Percentiles rank a stretch among this genome's conserved stretches.
phyloP scores from a whole-genome alignment of 164 flowering plant species.

The Aristolochia contorta region DNA sequence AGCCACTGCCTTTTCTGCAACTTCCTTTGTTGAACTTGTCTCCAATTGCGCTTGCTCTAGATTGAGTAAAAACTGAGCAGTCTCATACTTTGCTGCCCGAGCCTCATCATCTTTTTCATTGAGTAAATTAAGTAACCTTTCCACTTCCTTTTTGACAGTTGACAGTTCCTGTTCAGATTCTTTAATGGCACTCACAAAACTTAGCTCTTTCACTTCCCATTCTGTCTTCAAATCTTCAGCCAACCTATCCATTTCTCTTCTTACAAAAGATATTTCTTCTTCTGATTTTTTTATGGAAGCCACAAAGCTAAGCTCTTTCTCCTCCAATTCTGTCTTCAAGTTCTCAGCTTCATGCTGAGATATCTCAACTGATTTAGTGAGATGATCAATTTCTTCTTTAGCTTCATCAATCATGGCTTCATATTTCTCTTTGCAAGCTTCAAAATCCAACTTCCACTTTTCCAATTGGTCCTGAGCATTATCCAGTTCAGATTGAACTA shows the following conservation, averaged over 20 bases:
- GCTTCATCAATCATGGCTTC: constrained; percentile 67
- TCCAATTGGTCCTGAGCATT: constrained; percentile 49
- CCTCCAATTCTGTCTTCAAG: constrained; percentile 52
- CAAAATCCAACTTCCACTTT: constrained; percentile 47
- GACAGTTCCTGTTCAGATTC: constrained; percentile 47
- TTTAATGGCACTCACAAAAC: constrained; percentile 32
- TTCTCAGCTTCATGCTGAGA: constrained; percentile 32
- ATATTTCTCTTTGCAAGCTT: constrained; percentile 62
- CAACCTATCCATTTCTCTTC: constrained; percentile 27
- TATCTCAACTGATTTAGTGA: constrained; percentile 28
- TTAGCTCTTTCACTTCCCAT: constrained; percentile 64
- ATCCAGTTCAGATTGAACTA: constrained; percentile 52
- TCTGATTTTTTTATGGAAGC: constrained; percentile 36
- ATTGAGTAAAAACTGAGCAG: constrained; percentile 26
- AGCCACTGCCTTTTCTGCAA: constrained; percentile 50
- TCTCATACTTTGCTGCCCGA: constrained; percentile 41
- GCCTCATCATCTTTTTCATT: constrained; percentile 56
- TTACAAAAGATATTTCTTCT: constrained; percentile 39
- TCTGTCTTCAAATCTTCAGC: constrained; percentile 37
- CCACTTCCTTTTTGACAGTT: constrained; percentile 36
- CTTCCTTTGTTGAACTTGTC: constrained; percentile 43
- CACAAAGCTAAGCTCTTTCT: constrained; percentile 40
- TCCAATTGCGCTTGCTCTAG: constrained; percentile 53
- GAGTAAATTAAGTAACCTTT: constrained; percentile 41
- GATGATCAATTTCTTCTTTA: constrained; percentile 50